Conservation (phyloP, 169 alveolate genomes). For the Cardiosporidium cionae region DNA sequence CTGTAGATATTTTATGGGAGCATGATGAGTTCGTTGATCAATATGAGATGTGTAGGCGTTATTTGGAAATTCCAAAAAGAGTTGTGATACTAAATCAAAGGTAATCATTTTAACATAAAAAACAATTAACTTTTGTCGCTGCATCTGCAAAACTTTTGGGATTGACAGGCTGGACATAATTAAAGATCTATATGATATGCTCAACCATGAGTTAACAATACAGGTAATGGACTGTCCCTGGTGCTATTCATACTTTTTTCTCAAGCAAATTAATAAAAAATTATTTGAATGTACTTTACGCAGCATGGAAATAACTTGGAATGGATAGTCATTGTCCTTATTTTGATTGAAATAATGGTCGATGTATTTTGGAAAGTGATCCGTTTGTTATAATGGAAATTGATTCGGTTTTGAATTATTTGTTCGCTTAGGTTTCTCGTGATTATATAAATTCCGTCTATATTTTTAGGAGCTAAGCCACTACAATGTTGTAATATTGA, state of each 20-base stretch:
- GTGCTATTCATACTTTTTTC: neutral
- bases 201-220: constrained; percentile 60
- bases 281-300: neutral
- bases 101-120: constrained; percentile 10
- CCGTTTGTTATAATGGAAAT: constrained; percentile 61
- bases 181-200: constrained; percentile 70
- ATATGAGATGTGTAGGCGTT: constrained; percentile 56
- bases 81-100: constrained; percentile 68
- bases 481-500: neutral
- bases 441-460: neutral
- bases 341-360: constrained; percentile 60
- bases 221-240: constrained; percentile 28
- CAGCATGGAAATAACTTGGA: constrained; percentile 72
- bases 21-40: constrained; percentile 65
- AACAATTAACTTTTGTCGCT: neutral
- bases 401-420: neutral
- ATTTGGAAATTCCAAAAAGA: constrained; percentile 67
- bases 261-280: neutral
- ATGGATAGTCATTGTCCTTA: constrained; percentile 66
- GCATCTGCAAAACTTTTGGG: neutral
- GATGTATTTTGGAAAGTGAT: constrained; percentile 73
- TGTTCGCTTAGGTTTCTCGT: neutral
- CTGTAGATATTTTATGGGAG: constrained; percentile 69
- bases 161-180: constrained; percentile 53
- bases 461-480: neutral